phyloP scores from a whole-genome alignment of 352 stramenopile genomes.

The Phytophthora pinifolia region DNA sequence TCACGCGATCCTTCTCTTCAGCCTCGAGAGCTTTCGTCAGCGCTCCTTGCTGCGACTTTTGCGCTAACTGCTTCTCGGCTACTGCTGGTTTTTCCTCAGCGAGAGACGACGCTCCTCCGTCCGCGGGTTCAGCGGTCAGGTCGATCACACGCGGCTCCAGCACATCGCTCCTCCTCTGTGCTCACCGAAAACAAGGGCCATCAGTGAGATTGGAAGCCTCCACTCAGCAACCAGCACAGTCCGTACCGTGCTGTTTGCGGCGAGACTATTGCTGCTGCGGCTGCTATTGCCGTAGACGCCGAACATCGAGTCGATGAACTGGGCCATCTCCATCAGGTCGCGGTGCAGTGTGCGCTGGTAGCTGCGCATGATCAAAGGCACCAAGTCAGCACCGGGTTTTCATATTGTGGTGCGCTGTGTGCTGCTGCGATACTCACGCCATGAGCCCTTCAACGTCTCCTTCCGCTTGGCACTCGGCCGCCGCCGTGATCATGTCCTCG shows the following conservation, averaged over 20 bases:
- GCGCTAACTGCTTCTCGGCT: background rate
- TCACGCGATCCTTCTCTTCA: slow-evolving; percentile 48
- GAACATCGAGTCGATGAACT: slow-evolving; percentile 78
- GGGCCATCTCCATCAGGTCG: slow-evolving; percentile 80
- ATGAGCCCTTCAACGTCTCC: slow-evolving; percentile 48
- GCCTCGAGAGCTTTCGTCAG: slow-evolving; percentile 57
- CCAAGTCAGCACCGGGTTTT: slow-evolving; percentile 12
- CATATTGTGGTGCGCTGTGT: background rate
- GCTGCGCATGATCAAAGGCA: slow-evolving; percentile 22
- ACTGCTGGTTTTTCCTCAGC: background rate
- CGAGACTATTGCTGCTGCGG: background rate
- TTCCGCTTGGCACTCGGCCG: slow-evolving; percentile 64
- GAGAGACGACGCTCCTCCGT: slow-evolving; percentile 1
- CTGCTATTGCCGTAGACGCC: slow-evolving; percentile 61
- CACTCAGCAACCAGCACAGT: too few species aligned
- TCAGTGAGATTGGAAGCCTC: too few species aligned
- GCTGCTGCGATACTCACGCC: slow-evolving; percentile 36
- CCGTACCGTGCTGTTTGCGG: slow-evolving; percentile 13
- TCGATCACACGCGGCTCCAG: slow-evolving; percentile 11
- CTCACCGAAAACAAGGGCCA: too few species aligned
- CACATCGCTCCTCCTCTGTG: slow-evolving; percentile 13
- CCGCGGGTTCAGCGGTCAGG: slow-evolving; percentile 9
- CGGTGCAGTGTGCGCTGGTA: slow-evolving; percentile 76
- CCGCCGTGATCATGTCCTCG: slow-evolving; percentile 66
- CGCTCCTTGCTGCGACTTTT: slow-evolving; percentile 28